Percentiles rank a stretch among this genome's conserved stretches.
phyloP scores from a whole-genome alignment of 2,329 filamentous ascomycete genomes.

The Neurospora sp. region DNA sequence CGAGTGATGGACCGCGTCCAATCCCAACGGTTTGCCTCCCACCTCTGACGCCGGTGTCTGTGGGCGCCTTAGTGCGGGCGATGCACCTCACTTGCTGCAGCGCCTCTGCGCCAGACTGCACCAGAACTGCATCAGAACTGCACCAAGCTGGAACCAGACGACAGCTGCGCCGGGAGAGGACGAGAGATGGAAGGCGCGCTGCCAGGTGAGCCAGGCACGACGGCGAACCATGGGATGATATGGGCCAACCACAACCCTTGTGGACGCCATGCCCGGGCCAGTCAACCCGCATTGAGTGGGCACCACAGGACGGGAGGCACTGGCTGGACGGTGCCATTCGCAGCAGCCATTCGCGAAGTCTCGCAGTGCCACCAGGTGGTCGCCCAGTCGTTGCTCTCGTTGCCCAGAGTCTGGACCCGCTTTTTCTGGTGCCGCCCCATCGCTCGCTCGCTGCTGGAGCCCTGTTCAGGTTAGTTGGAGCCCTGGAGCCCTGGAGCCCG shows the following conservation, averaged over 20 bases:
- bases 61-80: not conserved
- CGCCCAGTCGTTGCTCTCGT: slow-evolving; percentile 1
- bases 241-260: not conserved
- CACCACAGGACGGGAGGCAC: not conserved
- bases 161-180: not conserved
- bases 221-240: not conserved
- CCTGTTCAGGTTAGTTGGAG: slow-evolving; percentile 1
- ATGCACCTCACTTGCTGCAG: not conserved
- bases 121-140: not conserved
- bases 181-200: not conserved
- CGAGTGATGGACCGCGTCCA: not conserved
- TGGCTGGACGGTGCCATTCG: not conserved
- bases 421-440: slow-evolving; percentile 10
- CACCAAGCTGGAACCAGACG: not conserved
- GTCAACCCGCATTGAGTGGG: not conserved
- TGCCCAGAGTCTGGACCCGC: slow-evolving; percentile 10
- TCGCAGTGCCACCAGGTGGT: not conserved
- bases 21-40: not conserved
- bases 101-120: not conserved
- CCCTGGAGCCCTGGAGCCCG: slow-evolving; percentile 8
- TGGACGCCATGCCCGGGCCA: not conserved
- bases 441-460: slow-evolving; percentile 18
- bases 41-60: not conserved
- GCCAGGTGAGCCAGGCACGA: not conserved
- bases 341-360: not conserved